phyloP scores from a whole-genome alignment of 2,329 filamentous ascomycete genomes.

The Venturia effusa region DNA sequence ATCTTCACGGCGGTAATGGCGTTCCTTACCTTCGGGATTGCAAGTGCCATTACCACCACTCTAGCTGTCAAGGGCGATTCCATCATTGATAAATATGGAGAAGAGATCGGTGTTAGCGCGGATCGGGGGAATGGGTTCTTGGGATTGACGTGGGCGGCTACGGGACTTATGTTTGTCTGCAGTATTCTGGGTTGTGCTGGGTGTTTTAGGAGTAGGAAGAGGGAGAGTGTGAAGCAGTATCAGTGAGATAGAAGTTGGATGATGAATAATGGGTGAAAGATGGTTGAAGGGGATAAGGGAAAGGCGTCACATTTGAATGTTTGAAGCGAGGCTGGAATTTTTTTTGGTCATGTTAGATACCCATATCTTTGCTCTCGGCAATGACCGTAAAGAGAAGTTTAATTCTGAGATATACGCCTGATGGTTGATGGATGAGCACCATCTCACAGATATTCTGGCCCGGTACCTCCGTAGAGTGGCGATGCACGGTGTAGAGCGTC shows the following conservation, averaged over 20 bases:
- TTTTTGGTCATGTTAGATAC: not conserved
- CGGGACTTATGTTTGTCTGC: constrained; percentile 32
- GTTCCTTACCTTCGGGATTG: constrained; percentile 52
- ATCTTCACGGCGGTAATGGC: constrained; percentile 39
- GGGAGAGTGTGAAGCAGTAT: constrained; percentile 7
- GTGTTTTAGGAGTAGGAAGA: constrained; percentile 18
- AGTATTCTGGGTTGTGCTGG: constrained; percentile 19
- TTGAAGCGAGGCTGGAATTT: not conserved
- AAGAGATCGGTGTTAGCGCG: constrained; percentile 38
- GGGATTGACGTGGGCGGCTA: constrained; percentile 48
- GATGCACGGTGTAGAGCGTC: too few relatives aligned
- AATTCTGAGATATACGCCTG: too few relatives aligned
- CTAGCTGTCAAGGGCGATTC: constrained; percentile 42
- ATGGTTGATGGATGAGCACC: too few relatives aligned
- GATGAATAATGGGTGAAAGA: not conserved
- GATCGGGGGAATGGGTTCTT: constrained; percentile 44
- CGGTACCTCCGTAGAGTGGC: too few relatives aligned
- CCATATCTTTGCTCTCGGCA: not conserved
- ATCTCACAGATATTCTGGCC: too few relatives aligned
- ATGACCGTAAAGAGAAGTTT: not conserved
- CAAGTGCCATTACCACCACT: constrained; percentile 64
- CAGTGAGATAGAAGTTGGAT: not conserved
- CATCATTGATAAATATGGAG: constrained; percentile 43
- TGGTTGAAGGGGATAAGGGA: not conserved
- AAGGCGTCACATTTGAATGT: not conserved